Conservation (phyloP, 306 rosid species). For the Arachis hypogaea region DNA sequence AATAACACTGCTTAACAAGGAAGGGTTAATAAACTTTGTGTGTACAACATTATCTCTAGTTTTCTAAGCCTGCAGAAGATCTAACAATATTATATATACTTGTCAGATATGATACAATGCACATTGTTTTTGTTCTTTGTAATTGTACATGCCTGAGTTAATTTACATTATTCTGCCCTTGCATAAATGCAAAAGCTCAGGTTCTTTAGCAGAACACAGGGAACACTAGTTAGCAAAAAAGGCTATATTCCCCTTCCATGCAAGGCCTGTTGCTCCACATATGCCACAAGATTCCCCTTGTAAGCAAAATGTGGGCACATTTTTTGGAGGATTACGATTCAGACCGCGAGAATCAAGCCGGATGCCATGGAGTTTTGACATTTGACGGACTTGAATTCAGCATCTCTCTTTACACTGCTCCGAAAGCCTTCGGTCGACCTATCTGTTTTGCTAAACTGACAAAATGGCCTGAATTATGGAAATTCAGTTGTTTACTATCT, state of each 20-base stretch:
- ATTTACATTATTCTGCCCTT: slow-evolving; percentile 13
- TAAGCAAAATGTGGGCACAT: neutral
- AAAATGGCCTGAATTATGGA: neutral
- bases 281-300: neutral
- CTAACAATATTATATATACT: slow-evolving; percentile 21
- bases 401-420: slow-evolving; percentile 31
- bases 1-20: neutral
- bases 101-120: slow-evolving; percentile 25
- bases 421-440: slow-evolving; percentile 17
- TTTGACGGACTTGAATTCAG: slow-evolving; percentile 7
- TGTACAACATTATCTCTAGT: slow-evolving; percentile 32
- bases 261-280: slow-evolving; percentile 3
- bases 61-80: slow-evolving; percentile 33
- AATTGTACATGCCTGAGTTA: slow-evolving; percentile 32
- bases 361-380: slow-evolving; percentile 25
- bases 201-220: slow-evolving; percentile 26
- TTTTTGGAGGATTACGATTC: neutral
- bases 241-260: slow-evolving; percentile 27
- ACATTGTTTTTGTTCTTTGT: slow-evolving; percentile 10
- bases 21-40: slow-evolving; percentile 10
- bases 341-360: slow-evolving; percentile 1
- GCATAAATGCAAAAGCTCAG: slow-evolving; percentile 9
- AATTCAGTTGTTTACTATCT: slow-evolving; percentile 40
- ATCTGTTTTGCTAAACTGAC: slow-evolving; percentile 8
- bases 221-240: slow-evolving; percentile 17